Evolutionary conservation across 306 rosid species (phyloP), one percentile per base, ranked within the genome.

Genomic region (Castanea sativa): DNA sequence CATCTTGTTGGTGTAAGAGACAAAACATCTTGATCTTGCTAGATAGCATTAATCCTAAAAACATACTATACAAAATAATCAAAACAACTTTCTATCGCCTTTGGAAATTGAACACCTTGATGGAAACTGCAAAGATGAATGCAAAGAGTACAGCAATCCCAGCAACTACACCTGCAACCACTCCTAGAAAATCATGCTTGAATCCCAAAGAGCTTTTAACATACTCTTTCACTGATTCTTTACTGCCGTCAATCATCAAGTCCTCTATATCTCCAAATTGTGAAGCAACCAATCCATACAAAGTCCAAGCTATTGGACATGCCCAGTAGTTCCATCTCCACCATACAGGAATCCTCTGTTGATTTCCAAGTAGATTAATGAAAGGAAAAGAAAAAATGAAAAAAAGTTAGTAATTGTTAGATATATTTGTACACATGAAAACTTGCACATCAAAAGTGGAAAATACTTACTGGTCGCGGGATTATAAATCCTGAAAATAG

Each of bases 401-500:
- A 49, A 49, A 49, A 16, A 49, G 53, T 3, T 49, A 12, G 16
- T 49, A 49, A 49, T 49, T 49, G 53, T 12, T 12, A 38, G 11
- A 49, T 49, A 49, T 49, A 49, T 12, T 12, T 12, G 53, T 49
- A 3, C 15, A 3, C 53, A 2, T 49, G 53, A 12, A 49, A 49
- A 49, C 53, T 4, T 12, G 53, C 53, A 12, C 53, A 49, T 12
- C 15, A 49, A 49, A 49, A 49, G 16, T 12, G 53, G 15, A 49
- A 49, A n/a, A 7, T 14, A 84, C 92, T 84, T 88, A 90, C 94
- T 0, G 94, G 83, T 80, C 87, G 69, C 0, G 90, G 49, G 63
- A 90, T 55, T n/a, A 88, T 16, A 18, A 90, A 90, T 85, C 94
- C 94, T 6, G 91, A 83, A 35, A 88, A 88, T 77, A 90, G 86